Percentiles rank a stretch among this genome's conserved stretches.
phyloP scores from a whole-genome alignment of 768 basidiomycete species.

The Pleurotus salmoneostramineus region DNA sequence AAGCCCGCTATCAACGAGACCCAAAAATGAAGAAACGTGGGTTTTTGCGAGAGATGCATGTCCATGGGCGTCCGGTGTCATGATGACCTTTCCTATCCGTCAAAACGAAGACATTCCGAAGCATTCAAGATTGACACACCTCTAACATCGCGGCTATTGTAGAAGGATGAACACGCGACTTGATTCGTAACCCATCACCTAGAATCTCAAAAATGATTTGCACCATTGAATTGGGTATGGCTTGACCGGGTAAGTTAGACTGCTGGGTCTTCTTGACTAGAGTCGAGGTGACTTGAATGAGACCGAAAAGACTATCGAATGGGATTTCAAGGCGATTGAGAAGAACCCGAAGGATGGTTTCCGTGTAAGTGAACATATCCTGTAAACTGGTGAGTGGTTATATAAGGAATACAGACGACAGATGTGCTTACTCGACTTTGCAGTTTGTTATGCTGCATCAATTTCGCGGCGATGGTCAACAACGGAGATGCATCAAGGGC shows the following conservation, averaged over 20 bases:
- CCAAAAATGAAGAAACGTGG: conserved; percentile 29
- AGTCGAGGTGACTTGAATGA: conserved; percentile 45
- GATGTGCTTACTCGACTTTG: conserved; percentile 53
- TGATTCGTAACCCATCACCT: conserved; percentile 49
- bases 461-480: conserved; percentile 41
- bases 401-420: too few relatives aligned
- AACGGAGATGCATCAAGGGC: conserved; percentile 55
- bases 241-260: conserved; percentile 13
- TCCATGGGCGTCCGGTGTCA: conserved; percentile 22
- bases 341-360: conserved; percentile 54
- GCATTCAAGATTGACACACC: conserved; percentile 26
- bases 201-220: conserved; percentile 46
- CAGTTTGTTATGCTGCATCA: conserved; percentile 59
- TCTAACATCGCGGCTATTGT: conserved; percentile 52
- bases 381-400: conserved; percentile 21
- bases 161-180: conserved; percentile 41
- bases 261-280: conserved; percentile 35
- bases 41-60: conserved; percentile 23
- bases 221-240: conserved; percentile 29
- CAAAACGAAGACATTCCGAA: conserved; percentile 2
- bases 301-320: conserved; percentile 33
- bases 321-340: conserved; percentile 48
- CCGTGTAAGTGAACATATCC: conserved; percentile 59
- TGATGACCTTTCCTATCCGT: conserved; percentile 19
- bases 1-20: conserved; percentile 46